Base-by-base conservation (phyloP, 148 eudicot genomes). In the Tetragonia tetragonoides region DNA sequence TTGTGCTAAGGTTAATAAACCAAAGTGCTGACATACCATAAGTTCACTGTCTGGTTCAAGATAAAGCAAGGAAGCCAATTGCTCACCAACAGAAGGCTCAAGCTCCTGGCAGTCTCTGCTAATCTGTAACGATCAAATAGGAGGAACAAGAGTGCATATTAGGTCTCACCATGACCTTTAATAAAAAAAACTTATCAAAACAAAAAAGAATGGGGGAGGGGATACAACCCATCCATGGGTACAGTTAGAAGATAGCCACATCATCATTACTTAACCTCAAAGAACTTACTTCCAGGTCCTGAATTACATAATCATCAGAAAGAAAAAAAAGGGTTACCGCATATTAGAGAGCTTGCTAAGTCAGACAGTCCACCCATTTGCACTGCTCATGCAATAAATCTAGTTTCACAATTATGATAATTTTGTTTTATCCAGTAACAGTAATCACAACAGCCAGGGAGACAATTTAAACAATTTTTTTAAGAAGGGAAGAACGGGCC, bases 31-130 rank as follows among this genome's bases (percentile, higher is more conserved):
- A 66, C 84, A n/a, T 91, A 95, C 98, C 98, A 89, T 91, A 72
- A 95, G 93, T 84, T 95, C 98, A 83, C 97, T 88, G 75, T 95
- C 98, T 47, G 98, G 98, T 85, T 95, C 98, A 74, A 90, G 91
- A 85, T 92, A 95, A 66, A 95, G 97, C 87, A 95, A 80, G 68
- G 98, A 92, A 54, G 95, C 98, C 87, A 95, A 85, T 85, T 95
- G 95, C 85, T 95, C 97, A 46, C 98, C 98, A 73, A 95, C 81
- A 72, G 94, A 89, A 69, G 98, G 88, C 75, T 95, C 98, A 24
- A 95, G 88, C 84, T 95, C 98, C 79, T 95, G 98, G 82, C 98
- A 95, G 72, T 95, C 98, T 88, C 98, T 88, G 81, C 98, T 95
- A 69, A 95, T 95, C 98, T 95, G 93, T 80, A 87, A 79, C 62